Conservation (phyloP, 2,329 filamentous ascomycete genomes). For the Zymoseptoria passerinii region DNA sequence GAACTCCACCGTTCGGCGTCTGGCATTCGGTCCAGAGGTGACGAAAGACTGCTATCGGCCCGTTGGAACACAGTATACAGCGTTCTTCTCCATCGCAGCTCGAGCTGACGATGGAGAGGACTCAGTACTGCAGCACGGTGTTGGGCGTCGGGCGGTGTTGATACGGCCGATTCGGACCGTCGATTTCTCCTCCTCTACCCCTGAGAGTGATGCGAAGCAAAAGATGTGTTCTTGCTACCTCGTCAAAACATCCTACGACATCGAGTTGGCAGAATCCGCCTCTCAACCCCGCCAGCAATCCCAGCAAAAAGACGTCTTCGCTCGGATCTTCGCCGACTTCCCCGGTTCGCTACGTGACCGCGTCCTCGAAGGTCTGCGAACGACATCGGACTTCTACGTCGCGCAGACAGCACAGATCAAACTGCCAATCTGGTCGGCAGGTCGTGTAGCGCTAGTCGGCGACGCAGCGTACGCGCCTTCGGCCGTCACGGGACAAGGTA, state of each 20-base stretch:
- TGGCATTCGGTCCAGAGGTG: slow-evolving; percentile 6
- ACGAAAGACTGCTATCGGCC: background rate
- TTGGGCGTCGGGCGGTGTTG: slow-evolving; percentile 11
- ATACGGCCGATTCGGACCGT: slow-evolving; percentile 9
- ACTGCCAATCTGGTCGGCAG: slow-evolving; percentile 29
- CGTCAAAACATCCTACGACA: too few relatives aligned
- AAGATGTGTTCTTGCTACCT: slow-evolving; percentile 2
- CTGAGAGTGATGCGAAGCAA: background rate
- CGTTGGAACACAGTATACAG: slow-evolving; percentile 10
- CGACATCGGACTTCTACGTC: slow-evolving; percentile 38
- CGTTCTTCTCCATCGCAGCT: slow-evolving; percentile 24
- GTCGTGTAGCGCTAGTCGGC: slow-evolving; percentile 31
- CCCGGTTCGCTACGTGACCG: slow-evolving; percentile 7
- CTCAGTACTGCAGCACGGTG: slow-evolving; percentile 11
- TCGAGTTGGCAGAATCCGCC: too few relatives aligned
- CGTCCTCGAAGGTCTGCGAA: slow-evolving; percentile 4
- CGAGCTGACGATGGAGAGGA: slow-evolving; percentile 11
- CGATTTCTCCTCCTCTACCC: too few relatives aligned
- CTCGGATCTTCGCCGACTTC: slow-evolving; percentile 5
- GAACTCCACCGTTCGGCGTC: slow-evolving; percentile 5
- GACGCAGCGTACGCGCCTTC: slow-evolving; percentile 35
- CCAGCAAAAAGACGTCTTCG: slow-evolving; percentile 7
- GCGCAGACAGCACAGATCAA: slow-evolving; percentile 35
- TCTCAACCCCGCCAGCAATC: too few relatives aligned
- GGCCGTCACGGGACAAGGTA: slow-evolving; percentile 27